These are phyloP conservation scores for Escovopsis sp. DNA, from an alignment of 2,329 filamentous ascomycete genomes.

Conservation along the genomic window DNA sequence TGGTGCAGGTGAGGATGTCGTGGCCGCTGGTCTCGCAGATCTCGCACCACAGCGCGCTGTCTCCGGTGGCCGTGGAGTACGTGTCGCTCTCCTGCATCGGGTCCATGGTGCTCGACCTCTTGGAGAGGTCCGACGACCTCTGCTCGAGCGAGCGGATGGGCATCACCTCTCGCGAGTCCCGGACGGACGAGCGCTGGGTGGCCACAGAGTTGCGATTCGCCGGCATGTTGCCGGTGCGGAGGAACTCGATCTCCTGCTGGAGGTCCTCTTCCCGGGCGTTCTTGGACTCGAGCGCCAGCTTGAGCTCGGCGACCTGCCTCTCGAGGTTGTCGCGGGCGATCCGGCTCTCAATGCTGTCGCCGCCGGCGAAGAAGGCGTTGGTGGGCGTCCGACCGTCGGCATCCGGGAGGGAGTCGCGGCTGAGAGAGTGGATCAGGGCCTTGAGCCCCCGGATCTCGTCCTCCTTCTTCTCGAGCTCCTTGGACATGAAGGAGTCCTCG, in stretches of 20 bases:
- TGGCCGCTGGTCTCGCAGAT: slow-evolving; percentile 87
- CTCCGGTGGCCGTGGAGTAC: slow-evolving; percentile 56
- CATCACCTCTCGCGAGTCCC: slow-evolving; percentile 50
- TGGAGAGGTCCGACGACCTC: slow-evolving; percentile 29
- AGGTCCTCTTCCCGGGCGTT: slow-evolving; percentile 65
- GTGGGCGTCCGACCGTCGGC: slow-evolving; percentile 18
- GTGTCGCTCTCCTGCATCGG: slow-evolving; percentile 57
- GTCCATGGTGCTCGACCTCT: slow-evolving; percentile 42
- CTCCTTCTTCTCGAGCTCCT: slow-evolving; percentile 84
- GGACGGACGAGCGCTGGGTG: slow-evolving; percentile 39
- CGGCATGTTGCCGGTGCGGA: slow-evolving; percentile 30
- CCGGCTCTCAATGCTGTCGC: slow-evolving; percentile 16
- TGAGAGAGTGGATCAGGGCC: slow-evolving; percentile 92
- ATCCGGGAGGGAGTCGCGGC: slow-evolving; percentile 50
- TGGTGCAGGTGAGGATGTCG: slow-evolving; percentile 86
- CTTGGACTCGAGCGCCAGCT: slow-evolving; percentile 58
- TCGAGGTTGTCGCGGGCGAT: slow-evolving; percentile 51
- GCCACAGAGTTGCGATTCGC: slow-evolving; percentile 21
- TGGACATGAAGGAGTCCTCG: slow-evolving; percentile 35
- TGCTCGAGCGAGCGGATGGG: slow-evolving; percentile 35
- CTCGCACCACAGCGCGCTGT: slow-evolving; percentile 73
- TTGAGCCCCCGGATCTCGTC: slow-evolving; percentile 95
- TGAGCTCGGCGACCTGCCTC: slow-evolving; percentile 64
- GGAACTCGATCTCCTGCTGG: slow-evolving; percentile 59
- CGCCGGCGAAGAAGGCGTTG: slow-evolving; percentile 18